These are phyloP conservation scores for Fraxinus ornus DNA, from an alignment of 305 asterid genomes.

Conservation along the genomic window DNA sequence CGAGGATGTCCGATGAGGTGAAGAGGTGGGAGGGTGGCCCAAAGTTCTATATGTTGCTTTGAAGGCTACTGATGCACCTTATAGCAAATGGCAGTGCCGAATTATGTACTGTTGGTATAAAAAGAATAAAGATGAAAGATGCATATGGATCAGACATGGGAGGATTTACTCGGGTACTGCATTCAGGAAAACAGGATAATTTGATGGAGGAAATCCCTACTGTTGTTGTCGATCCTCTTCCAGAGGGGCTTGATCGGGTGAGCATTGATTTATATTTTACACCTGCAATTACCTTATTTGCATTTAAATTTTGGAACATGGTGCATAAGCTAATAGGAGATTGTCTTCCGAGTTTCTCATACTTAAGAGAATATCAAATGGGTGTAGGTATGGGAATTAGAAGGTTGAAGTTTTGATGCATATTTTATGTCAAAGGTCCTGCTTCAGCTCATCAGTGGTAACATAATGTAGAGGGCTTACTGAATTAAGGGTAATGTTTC, in stretches of 20 bases:
- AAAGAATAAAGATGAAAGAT: no score
- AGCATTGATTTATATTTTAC: slow-evolving; percentile 23
- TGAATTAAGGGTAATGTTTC: background rate
- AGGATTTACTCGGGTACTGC: no score
- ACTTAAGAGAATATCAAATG: background rate
- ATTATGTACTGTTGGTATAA: no score
- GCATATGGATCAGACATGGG: no score
- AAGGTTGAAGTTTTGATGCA: background rate
- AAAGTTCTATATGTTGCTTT: slow-evolving; percentile 59
- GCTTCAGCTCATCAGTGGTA: background rate
- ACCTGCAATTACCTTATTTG: slow-evolving; percentile 9
- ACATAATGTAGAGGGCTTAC: background rate
- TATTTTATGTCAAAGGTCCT: background rate
- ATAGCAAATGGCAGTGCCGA: slow-evolving; percentile 72
- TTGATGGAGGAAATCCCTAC: slow-evolving; percentile 84
- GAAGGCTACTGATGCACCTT: slow-evolving; percentile 85
- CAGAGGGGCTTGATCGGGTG: slow-evolving; percentile 92
- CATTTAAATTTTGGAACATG: background rate
- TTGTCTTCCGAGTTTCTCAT: background rate
- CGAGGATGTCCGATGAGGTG: slow-evolving; percentile 30
- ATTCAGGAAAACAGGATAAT: no score
- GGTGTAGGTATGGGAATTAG: background rate
- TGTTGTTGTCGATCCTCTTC: slow-evolving; percentile 73
- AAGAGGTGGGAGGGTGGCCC: slow-evolving; percentile 23
- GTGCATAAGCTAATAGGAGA: background rate